These are phyloP conservation scores for Colletotrichum zoysiae DNA, from an alignment of 2,329 filamentous ascomycete genomes.

Conservation along the genomic window DNA sequence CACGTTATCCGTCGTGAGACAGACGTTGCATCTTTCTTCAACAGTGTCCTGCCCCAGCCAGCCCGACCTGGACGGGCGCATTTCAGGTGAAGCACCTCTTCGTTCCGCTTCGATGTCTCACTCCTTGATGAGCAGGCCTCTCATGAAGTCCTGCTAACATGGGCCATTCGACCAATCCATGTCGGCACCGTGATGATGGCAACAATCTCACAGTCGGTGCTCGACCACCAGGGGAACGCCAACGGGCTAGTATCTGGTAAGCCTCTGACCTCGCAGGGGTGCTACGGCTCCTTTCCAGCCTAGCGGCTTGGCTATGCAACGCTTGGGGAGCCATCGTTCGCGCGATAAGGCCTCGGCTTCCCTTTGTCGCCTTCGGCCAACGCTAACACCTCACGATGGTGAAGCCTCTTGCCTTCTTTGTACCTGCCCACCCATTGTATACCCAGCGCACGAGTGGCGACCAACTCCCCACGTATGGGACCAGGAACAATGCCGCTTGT, in stretches of 20 bases:
- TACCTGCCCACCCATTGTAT: conserved; percentile 28
- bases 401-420: conserved; percentile 23
- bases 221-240: conserved; percentile 13
- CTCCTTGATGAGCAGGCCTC: background rate
- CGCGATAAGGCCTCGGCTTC: conserved; percentile 31
- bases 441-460: conserved; percentile 36
- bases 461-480: conserved; percentile 22
- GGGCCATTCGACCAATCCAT: conserved; percentile 1
- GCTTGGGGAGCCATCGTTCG: conserved; percentile 30
- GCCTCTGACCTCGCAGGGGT: conserved; percentile 26
- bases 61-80: background rate
- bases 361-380: conserved; percentile 26
- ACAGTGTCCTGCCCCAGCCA: background rate
- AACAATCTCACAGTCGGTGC: background rate
- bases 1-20: background rate
- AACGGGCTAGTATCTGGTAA: background rate
- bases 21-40: background rate
- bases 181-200: conserved; percentile 13
- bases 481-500: conserved; percentile 36
- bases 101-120: background rate
- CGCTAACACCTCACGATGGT: conserved; percentile 37
- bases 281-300: conserved; percentile 20
- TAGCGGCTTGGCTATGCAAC: conserved; percentile 39
- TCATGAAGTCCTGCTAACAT: background rate
- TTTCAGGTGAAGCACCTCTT: background rate